A percentile compares a stretch with the other conserved stretches of the same genome.
Conservation (phyloP, 371 early-diverging fungal genomes). For the Mucor ambiguus region DNA sequence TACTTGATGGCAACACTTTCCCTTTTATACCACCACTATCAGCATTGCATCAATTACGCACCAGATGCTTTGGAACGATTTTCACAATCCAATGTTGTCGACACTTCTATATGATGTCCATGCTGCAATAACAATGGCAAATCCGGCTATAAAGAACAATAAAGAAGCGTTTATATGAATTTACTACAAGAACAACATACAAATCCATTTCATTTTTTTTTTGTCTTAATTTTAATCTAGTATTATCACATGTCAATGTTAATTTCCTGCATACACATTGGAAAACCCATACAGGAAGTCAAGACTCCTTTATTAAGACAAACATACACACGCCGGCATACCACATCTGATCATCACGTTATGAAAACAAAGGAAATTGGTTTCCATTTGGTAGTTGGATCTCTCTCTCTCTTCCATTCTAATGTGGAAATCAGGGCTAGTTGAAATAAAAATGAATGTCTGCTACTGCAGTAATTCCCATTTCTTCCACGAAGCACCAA, state of each 20-base stretch:
- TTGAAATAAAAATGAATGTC: not conserved
- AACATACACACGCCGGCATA: not conserved
- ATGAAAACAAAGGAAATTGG: not conserved
- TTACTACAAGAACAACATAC: not conserved
- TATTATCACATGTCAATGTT: conserved; percentile 4
- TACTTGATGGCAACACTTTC: not conserved
- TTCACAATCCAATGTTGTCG: not conserved
- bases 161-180: not conserved
- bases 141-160: not conserved
- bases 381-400: not conserved
- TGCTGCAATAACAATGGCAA: not conserved
- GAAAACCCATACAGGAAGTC: not conserved
- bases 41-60: not conserved
- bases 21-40: not conserved
- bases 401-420: no score
- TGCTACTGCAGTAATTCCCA: not conserved
- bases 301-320: not conserved
- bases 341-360: conserved; percentile 4
- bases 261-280: not conserved
- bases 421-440: not conserved
- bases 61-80: not conserved
- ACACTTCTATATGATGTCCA: not conserved
- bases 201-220: not conserved
- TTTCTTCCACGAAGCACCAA: not conserved
- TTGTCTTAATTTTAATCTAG: not conserved